phyloP scores from a whole-genome alignment of 352 stramenopile genomes.

The Pythium rishiriense region DNA sequence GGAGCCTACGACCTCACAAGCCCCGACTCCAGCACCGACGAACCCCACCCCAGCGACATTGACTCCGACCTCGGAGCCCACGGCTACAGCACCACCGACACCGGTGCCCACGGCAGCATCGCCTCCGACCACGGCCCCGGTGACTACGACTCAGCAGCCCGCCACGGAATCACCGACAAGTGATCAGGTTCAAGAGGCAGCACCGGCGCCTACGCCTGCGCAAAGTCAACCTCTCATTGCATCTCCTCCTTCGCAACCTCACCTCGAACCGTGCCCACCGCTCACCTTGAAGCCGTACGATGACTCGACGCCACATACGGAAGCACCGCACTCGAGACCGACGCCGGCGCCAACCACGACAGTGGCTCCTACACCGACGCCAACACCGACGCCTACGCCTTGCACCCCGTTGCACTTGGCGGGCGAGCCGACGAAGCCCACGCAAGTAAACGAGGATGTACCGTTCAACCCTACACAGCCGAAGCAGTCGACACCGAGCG shows the following conservation, averaged over 20 bases:
- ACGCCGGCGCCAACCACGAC: not conserved
- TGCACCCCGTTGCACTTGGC: conserved; percentile 2
- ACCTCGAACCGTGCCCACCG: not conserved
- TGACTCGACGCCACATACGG: not conserved
- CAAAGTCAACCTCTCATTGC: not conserved
- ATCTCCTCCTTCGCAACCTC: too few species aligned
- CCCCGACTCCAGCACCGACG: not conserved
- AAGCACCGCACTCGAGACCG: not conserved
- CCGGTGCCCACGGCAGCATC: not conserved
- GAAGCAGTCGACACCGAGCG: not conserved
- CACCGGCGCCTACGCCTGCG: not conserved
- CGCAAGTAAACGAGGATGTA: not conserved
- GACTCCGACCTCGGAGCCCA: too few species aligned
- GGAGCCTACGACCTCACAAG: not conserved
- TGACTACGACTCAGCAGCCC: not conserved
- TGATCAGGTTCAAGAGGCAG: not conserved
- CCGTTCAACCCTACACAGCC: not conserved
- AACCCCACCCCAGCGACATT: too few species aligned
- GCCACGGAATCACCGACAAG: not conserved
- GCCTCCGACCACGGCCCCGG: not conserved
- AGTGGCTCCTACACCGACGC: not conserved
- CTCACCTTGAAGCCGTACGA: conserved; percentile 12
- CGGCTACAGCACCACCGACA: not conserved
- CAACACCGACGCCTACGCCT: not conserved
- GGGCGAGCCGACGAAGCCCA: conserved; percentile 3